phyloP scores from a whole-genome alignment of 164 flowering plant genomes.

The Vitis vinifera region ASM3070453v1 NC_081812.1:1330001-1330500 shows the following conservation, averaged over 20 bases:
- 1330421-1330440: conserved; percentile 80
- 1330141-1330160: no score
- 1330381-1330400: background rate
- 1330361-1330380: background rate
- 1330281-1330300: no score
- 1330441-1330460: conserved; percentile 66
- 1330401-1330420: conserved; percentile 61
- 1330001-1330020: conserved; percentile 87
- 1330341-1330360: background rate
- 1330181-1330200: no score
- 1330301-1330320: no score
- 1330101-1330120: no score
- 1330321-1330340: no score
- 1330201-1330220: no score
- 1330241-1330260: no score
- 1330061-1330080: background rate
- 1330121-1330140: no score
- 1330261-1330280: no score
- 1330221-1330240: no score
- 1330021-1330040: conserved; percentile 90
- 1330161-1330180: no score
- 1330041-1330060: conserved; percentile 40
- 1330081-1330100: background rate
- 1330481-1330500: background rate
- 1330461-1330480: conserved; percentile 52